Base-by-base conservation (phyloP, 352 stramenopile genomes). In the Bremia lactucae region DNA sequence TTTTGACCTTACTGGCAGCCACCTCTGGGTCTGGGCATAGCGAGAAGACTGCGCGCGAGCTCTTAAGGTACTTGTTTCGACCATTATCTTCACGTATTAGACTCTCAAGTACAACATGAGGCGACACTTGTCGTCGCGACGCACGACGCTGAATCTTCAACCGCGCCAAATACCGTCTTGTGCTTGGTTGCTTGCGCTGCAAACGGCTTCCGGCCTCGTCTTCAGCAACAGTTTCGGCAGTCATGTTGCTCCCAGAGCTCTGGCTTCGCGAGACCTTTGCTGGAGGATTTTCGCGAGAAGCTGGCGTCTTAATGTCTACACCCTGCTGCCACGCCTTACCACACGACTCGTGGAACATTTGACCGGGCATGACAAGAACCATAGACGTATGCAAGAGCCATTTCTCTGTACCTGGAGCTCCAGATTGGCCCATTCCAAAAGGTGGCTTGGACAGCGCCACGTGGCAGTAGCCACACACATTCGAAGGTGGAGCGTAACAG, bases 261-360 rank as follows among this genome's bases (percentile, higher is more conserved):
- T 70, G 48, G 41, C 74, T 49, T 3, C 65, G 65, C 37, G 48
- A 47, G 18, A 71, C 35, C 21, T 73, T 79, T 2, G 39, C 51
- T 31, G 36, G 10, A 19, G 54, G 13, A 44, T 44, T 52, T 29
- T 31, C 46, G 36, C 49, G 49, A 10, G 64, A 49, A 16, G 59
- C 47, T 6, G 62, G 46, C 9, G 65, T 61, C 46, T 88, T 72
- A 0, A 55, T 73, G 29, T 91, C 72, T 6, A 87, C 60, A 14
- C 71, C 72, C 37, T 88, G 80, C 48, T 92, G 76, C 76, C 77
- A 92, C 6, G 77, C 77, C 36, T 86, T 88, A 28, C 67, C 80
- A 55, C 80, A 92, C 9, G 80, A 85, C 56, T 92, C 80, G 55
- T 92, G 80, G 55, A 92, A 92, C 10, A 67, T 74, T 46, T 89